These are phyloP conservation scores for Penicillium digitatum DNA, from an alignment of 2,329 filamentous ascomycete species.

Conservation along the genomic window DNA sequence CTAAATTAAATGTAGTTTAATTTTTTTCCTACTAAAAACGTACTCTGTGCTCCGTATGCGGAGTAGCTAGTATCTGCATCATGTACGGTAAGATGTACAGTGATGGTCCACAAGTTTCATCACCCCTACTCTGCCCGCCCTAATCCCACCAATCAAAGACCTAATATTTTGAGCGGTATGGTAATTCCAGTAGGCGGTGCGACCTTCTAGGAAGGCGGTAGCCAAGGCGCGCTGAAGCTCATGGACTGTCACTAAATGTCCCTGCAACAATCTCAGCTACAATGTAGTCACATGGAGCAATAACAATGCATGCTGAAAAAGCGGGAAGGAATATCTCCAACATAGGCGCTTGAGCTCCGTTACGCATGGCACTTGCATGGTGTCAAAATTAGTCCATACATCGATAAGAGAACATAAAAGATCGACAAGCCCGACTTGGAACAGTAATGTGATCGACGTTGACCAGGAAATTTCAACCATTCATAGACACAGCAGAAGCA, in stretches of 20 bases:
- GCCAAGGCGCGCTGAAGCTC: no score
- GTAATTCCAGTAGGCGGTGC: no score
- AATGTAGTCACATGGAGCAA: neutral
- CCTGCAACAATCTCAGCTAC: neutral
- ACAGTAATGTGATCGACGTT: conserved; percentile 5
- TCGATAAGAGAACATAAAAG: conserved; percentile 2
- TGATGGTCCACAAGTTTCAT: no score
- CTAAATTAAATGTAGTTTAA: neutral
- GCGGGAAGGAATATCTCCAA: neutral
- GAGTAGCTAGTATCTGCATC: neutral
- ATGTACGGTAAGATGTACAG: neutral
- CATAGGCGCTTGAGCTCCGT: neutral
- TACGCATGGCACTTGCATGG: conserved; percentile 18
- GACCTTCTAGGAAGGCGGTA: no score
- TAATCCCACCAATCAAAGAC: no score
- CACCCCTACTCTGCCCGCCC: no score
- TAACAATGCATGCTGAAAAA: conserved; percentile 3
- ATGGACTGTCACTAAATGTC: no score
- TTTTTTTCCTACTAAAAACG: no score
- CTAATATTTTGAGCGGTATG: no score
- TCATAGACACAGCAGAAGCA: conserved; percentile 3
- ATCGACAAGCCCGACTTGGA: conserved; percentile 8
- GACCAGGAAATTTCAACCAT: conserved; percentile 3
- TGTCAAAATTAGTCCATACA: conserved; percentile 4
- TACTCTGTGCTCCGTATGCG: no score